Conservation (phyloP, 2,329 filamentous ascomycete genomes). For the Corynespora cassiicola region DNA sequence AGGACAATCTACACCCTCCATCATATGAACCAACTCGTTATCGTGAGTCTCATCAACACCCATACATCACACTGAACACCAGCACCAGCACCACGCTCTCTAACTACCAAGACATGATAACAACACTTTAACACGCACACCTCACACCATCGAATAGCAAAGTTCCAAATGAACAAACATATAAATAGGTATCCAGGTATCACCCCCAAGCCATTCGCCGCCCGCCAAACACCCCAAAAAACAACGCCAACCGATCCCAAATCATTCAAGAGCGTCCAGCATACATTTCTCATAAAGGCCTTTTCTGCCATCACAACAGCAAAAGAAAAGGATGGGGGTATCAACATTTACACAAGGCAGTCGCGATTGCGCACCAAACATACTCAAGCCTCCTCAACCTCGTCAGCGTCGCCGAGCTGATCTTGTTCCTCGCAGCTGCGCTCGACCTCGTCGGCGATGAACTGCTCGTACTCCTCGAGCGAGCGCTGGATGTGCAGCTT, state of each 20-base stretch:
- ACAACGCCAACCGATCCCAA: conserved; percentile 13
- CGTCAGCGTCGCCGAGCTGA: conserved; percentile 38
- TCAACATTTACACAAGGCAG: background rate
- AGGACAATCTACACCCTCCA: no score
- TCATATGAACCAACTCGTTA: no score
- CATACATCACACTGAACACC: no score
- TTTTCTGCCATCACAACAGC: background rate
- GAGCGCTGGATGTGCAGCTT: conserved; percentile 96
- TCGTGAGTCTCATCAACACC: no score
- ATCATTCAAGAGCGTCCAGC: background rate
- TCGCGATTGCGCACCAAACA: conserved; percentile 1
- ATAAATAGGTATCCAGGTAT: background rate
- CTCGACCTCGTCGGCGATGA: conserved; percentile 93
- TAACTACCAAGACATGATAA: no score
- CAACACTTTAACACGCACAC: no score
- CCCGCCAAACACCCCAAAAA: background rate
- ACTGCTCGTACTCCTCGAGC: conserved; percentile 91
- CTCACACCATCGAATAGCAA: no score
- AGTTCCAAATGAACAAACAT: no score
- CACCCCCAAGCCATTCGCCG: no score
- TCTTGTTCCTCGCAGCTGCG: conserved; percentile 60
- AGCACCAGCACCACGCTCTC: no score
- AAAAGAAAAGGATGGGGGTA: background rate
- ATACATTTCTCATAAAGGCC: background rate
- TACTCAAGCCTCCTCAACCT: conserved; percentile 24